Percentiles rank a stretch among this genome's conserved stretches.
Evolutionary conservation across 106 monocot genomes (phyloP).

Genomic region (Ottelia alismoides): DNA sequence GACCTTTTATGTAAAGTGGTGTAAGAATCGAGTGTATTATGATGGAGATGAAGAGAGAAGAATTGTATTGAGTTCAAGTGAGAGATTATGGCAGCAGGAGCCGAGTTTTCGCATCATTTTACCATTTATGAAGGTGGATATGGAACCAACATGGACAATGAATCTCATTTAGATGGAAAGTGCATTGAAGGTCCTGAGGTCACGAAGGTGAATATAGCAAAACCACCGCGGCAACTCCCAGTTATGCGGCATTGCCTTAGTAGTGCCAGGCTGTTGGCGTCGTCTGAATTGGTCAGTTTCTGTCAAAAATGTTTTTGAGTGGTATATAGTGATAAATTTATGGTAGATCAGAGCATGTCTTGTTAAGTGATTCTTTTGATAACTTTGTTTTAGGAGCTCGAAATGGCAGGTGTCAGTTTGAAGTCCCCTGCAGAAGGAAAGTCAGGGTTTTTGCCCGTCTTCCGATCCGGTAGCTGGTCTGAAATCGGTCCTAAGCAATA

Average conservation of each 20-base stretch:
- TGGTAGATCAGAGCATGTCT: too few relatives aligned
- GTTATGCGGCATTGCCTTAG: conserved; percentile 33
- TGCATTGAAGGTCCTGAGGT: background rate
- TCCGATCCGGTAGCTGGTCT: conserved; percentile 68
- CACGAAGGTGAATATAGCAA: conserved; percentile 18
- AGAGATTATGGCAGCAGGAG: too few relatives aligned
- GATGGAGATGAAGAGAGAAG: too few relatives aligned
- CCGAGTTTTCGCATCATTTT: too few relatives aligned
- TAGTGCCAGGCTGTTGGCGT: conserved; percentile 18
- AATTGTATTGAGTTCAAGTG: too few relatives aligned
- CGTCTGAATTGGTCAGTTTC: conserved; percentile 3
- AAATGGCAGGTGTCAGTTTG: conserved; percentile 17
- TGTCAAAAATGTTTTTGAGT: conserved; percentile 1
- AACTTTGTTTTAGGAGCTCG: conserved; percentile 38
- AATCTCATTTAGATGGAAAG: conserved; percentile 1
- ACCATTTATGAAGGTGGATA: too few relatives aligned
- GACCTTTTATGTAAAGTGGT: too few relatives aligned
- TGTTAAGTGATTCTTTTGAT: too few relatives aligned
- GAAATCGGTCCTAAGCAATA: conserved; percentile 47
- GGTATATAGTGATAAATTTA: too few relatives aligned
- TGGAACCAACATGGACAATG: conserved; percentile 1
- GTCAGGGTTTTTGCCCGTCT: conserved; percentile 38
- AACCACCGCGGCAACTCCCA: conserved; percentile 31
- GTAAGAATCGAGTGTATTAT: too few relatives aligned
- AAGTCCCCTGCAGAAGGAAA: conserved; percentile 20